These are phyloP conservation scores for Pelargonium myrrhifolium DNA, from an alignment of 441 rosid species.

Conservation along the genomic window DNA sequence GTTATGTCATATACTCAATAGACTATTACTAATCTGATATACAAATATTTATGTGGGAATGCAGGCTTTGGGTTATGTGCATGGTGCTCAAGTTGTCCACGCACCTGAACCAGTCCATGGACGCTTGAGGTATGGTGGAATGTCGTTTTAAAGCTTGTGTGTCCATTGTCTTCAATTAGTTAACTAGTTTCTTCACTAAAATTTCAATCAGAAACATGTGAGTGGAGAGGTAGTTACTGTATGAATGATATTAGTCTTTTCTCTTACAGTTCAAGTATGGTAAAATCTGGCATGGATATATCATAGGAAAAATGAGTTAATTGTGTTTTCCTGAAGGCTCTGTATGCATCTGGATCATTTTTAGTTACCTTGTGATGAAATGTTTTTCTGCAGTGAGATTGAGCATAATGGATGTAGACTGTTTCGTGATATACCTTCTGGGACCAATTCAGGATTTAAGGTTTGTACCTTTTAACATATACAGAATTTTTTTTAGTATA, in stretches of 20 bases:
- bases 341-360: slow-evolving; percentile 8
- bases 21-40: not conserved
- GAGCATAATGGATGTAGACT: slow-evolving; percentile 70
- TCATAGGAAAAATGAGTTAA: not conserved
- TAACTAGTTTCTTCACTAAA: not conserved
- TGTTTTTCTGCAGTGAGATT: slow-evolving; percentile 57
- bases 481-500: slow-evolving; percentile 14
- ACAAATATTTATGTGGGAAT: not conserved
- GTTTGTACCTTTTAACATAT: slow-evolving; percentile 30
- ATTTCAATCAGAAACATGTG: not conserved
- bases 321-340: slow-evolving; percentile 10
- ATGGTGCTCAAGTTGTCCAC: slow-evolving; percentile 81
- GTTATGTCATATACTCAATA: not conserved
- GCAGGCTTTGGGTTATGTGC: slow-evolving; percentile 86
- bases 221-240: slow-evolving; percentile 7
- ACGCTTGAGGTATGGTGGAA: slow-evolving; percentile 64
- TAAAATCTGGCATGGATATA: slow-evolving; percentile 5
- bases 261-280: not conserved
- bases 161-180: slow-evolving; percentile 4
- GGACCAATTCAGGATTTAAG: slow-evolving; percentile 79
- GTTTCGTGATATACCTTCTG: slow-evolving; percentile 73
- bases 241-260: slow-evolving; percentile 3
- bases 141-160: slow-evolving; percentile 11
- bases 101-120: slow-evolving; percentile 96
- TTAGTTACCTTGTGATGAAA: slow-evolving; percentile 6